phyloP scores from a whole-genome alignment of 176 grass and related monocot genomes.

The bread wheat (Triticum aestivum) region DNA sequence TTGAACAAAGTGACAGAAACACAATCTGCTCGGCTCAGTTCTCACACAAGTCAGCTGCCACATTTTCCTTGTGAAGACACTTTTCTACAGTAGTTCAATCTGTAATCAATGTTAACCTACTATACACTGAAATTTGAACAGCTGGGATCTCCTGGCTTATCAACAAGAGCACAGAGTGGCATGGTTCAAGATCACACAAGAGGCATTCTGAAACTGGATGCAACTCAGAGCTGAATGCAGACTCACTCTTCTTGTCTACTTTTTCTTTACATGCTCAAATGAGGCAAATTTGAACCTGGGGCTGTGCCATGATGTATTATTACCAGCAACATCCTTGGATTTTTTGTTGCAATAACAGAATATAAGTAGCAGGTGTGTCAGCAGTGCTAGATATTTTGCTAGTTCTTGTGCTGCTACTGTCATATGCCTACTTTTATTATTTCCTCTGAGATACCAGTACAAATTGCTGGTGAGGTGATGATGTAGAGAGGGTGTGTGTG shows the following conservation, averaged over 20 bases:
- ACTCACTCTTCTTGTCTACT: neutral
- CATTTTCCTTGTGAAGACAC: neutral
- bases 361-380: neutral
- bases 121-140: neutral
- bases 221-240: neutral
- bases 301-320: neutral
- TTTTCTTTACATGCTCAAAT: constrained; percentile 9
- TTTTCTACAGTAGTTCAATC: neutral
- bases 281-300: neutral
- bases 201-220: constrained; percentile 15
- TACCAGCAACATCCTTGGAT: neutral
- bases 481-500: constrained; percentile 38
- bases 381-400: constrained; percentile 24
- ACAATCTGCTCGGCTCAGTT: neutral
- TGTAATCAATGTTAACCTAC: neutral
- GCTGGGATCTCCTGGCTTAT: constrained; percentile 7
- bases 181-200: neutral
- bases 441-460: constrained; percentile 30
- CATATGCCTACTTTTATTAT: neutral
- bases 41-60: neutral
- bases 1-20: constrained; percentile 9
- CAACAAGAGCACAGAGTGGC: neutral
- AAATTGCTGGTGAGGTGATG: constrained; percentile 48
- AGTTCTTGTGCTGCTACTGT: constrained; percentile 5
- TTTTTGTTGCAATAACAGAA: neutral